Evolutionary conservation across 129 eudicot genomes (phyloP).

Genomic region (Lactuca saligna): DNA sequence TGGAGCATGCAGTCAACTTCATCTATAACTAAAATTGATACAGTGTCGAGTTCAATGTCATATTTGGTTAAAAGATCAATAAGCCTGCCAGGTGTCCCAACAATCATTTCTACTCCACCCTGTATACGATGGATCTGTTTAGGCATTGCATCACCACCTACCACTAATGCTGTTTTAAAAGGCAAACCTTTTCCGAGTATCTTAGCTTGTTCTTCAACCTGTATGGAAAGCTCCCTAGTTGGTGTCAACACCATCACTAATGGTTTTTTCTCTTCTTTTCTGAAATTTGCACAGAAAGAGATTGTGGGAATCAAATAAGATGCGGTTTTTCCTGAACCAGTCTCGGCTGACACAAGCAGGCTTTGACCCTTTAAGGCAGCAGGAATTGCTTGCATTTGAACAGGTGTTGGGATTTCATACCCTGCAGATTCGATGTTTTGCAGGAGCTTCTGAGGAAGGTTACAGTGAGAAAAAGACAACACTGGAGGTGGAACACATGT

Average conservation of each 20-base stretch:
- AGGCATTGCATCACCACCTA: conserved; percentile 94
- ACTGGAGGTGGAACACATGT: conserved; percentile 54
- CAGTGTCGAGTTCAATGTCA: conserved; percentile 56
- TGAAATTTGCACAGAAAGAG: conserved; percentile 52
- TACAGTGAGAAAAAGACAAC: conserved; percentile 63
- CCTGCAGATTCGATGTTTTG: conserved; percentile 73
- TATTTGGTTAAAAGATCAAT: conserved; percentile 83
- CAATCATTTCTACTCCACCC: conserved; percentile 72
- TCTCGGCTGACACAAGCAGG: conserved; percentile 88
- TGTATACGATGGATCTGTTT: conserved; percentile 72
- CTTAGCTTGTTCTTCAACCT: conserved; percentile 93
- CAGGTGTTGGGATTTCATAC: conserved; percentile 92
- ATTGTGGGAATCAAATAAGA: conserved; percentile 79
- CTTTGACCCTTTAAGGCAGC: conserved; percentile 68
- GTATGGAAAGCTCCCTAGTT: conserved; percentile 89
- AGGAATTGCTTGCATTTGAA: conserved; percentile 98
- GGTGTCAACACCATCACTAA: conserved; percentile 78
- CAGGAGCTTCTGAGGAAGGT: conserved; percentile 72
- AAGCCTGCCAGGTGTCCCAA: conserved; percentile 92
- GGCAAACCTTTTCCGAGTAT: conserved; percentile 82
- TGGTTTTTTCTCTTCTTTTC: conserved; percentile 41
- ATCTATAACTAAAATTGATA: conserved; percentile 73
- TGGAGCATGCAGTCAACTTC: conserved; percentile 95
- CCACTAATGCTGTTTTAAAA: conserved; percentile 85
- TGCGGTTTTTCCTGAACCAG: conserved; percentile 95